phyloP scores from a whole-genome alignment of 1,284 basidiomycete species.

The Kwoniella shivajii region DNA sequence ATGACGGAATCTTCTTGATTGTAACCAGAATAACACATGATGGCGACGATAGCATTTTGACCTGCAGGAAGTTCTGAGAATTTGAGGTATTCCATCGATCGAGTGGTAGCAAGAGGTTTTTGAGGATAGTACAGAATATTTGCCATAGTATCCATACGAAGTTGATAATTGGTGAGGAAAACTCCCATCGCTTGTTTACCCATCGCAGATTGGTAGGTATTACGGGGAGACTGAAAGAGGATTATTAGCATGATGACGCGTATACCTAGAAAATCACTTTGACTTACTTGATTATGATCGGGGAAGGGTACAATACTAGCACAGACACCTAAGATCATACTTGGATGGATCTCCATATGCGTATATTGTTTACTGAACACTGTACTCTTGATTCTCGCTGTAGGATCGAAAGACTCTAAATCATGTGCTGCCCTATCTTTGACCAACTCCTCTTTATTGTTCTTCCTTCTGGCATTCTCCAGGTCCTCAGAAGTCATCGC shows the following conservation, averaged over 20 bases:
- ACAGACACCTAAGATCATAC: constrained; percentile 98
- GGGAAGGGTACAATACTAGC: constrained; percentile 99
- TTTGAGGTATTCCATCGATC: constrained; percentile 97
- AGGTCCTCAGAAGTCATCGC: constrained; percentile 97
- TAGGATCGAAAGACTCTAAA: constrained; percentile 68
- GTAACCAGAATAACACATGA: constrained; percentile 98
- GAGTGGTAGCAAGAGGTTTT: constrained; percentile 96
- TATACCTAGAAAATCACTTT: background rate
- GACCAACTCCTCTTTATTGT: constrained; percentile 38
- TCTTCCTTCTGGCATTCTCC: constrained; percentile 64
- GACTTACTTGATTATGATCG: constrained; percentile 91
- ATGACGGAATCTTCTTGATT: constrained; percentile 99
- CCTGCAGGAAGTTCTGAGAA: constrained; percentile 98
- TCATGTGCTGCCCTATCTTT: constrained; percentile 60
- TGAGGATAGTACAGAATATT: constrained; percentile 98
- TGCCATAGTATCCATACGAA: constrained; percentile 98
- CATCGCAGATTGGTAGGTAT: constrained; percentile 99
- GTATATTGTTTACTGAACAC: constrained; percentile 90
- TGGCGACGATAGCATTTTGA: constrained; percentile 97
- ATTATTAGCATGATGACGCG: background rate
- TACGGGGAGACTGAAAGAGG: constrained; percentile 81
- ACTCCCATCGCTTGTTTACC: constrained; percentile 99
- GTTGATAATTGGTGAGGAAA: constrained; percentile 94
- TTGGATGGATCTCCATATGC: constrained; percentile 98
- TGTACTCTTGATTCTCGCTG: constrained; percentile 79